Base-by-base conservation (phyloP, 805 yeast genomes). In the Saccharomycopsis fodiens region DNA sequence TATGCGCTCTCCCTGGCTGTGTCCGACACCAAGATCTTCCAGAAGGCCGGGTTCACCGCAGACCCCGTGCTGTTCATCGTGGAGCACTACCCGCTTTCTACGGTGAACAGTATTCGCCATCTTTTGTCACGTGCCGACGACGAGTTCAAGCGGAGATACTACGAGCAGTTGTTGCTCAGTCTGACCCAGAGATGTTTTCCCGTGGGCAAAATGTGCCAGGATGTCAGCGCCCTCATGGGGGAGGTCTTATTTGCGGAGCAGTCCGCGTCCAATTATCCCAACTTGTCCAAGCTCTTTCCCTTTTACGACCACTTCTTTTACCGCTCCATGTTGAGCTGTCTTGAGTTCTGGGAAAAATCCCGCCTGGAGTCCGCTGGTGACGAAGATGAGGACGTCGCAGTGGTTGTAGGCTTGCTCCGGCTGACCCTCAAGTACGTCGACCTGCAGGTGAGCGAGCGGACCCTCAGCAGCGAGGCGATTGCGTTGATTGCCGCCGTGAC, bases 161-260 rank as follows among this genome's bases (percentile, higher is more conserved):
- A 73, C 44, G 86, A 82, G 57, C 85, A 81, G 53, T 63, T 78
- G 40, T 66, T 82, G 62, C 79, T 82, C 13, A 34, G 44, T 68
- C 74, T 78, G 40, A 69, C 68, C 44, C 61, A 65, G 25, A 64
- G 69, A 39, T 65, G 72, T 5, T 75, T 78, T 56, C 82, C 85
- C 1, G 57, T 81, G 22, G 67, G 61, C 8, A 57, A 61, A 45
- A 65, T 71, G 39, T 58, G 68, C 2, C 49, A 64, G 3, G 52
- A 55, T 19, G 53, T 70, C 1, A 62, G 71, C 1, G 48, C 57
- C 19, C 54, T 59, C 22, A 45, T 56, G 20, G 7, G 27, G 15
- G 47, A 44, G 2, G 57, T 59, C 21, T 62, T 60, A 40, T 46
- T 50, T 15, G 29, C 23, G 17, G 27, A 49, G 15, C 41, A 52